Evolutionary conservation across 1,284 basidiomycete genomes (phyloP), one percentile per base, ranked within the genome.

Genomic region (Rhodotorula sp.): DNA sequence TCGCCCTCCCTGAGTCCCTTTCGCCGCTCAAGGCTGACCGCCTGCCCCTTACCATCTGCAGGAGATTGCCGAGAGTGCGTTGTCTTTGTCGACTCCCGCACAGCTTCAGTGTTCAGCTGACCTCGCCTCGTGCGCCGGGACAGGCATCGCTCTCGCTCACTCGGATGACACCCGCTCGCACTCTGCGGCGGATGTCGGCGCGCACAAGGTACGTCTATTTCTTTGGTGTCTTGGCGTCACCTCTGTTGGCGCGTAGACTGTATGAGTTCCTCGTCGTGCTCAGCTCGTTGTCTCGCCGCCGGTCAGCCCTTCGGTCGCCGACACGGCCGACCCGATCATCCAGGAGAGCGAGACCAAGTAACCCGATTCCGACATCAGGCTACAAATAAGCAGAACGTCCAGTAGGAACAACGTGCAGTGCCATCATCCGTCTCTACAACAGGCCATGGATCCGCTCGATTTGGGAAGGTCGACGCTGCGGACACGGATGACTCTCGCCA

Each of bases 131-230:
- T 17, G 2, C 62, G 53, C 34, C 34, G 34, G 34, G 34, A 34
- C 52, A 63, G 62, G 52, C 19, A 54, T 63, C 53, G 62, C 62
- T 8, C 62, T 55, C 53, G 62, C 62, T 23, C 62, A 44, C 53
- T 54, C 53, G 52, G 27, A 55, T 25, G 53, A 25, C 44, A 55
- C 19, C 44, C 45, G 46, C 44, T 54, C 62, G 25, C 62, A 63
- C 53, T 63, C 62, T 44, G 53, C 62, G 12, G 53, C 62, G 12
- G 62, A 63, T n/a, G 52, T 63, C 12, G 62, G 62, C 13, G 62
- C 62, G 5, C 62, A 63, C 7, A 63, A 63, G 62, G 62, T 48
- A 44, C 57, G n/a, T 45, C 41, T 1, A 3, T 8, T 23, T 5
- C 16, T 27, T 17, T 12, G 7, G 23, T n/a, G 23, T 25, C 27